phyloP scores from a whole-genome alignment of 1,284 basidiomycete genomes.

The Ceratobasidium theobromae region DNA sequence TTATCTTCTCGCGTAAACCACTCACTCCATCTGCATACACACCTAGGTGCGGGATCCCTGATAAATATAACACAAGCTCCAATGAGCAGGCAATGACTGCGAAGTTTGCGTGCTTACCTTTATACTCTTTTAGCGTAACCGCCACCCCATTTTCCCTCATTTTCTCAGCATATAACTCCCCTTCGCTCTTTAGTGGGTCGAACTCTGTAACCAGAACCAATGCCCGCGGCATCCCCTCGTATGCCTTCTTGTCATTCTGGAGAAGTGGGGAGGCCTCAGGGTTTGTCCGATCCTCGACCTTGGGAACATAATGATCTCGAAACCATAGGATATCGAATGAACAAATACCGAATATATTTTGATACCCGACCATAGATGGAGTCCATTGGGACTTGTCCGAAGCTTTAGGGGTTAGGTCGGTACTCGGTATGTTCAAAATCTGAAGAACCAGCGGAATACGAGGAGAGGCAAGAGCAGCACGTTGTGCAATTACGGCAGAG shows the following conservation, averaged over 20 bases:
- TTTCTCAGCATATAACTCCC: slow-evolving; percentile 63
- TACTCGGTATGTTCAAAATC: slow-evolving; percentile 67
- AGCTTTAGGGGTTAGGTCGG: slow-evolving; percentile 59
- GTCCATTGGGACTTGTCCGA: slow-evolving; percentile 35
- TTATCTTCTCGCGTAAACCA: not conserved
- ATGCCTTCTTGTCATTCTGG: not conserved
- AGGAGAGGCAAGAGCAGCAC: slow-evolving; percentile 53
- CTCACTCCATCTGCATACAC: not conserved
- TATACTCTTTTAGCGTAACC: slow-evolving; percentile 58
- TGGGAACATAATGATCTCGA: slow-evolving; percentile 64
- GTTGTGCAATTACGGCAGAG: slow-evolving; percentile 64
- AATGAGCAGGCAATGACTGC: not conserved
- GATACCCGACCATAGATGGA: slow-evolving; percentile 59
- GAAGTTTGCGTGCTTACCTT: slow-evolving; percentile 35
- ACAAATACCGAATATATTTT: slow-evolving; percentile 59
- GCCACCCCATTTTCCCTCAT: slow-evolving; percentile 56
- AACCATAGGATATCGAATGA: slow-evolving; percentile 73
- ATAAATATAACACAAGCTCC: not conserved
- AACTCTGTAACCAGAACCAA: slow-evolving; percentile 54
- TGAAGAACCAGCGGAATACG: slow-evolving; percentile 63
- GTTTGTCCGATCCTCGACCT: slow-evolving; percentile 57
- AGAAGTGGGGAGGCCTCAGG: slow-evolving; percentile 72
- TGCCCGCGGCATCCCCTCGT: not conserved
- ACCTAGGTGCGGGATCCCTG: not conserved
- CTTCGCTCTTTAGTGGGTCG: slow-evolving; percentile 69